Conservation (phyloP, 1,284 basidiomycete genomes). For the Papiliotrema flavescens region DNA sequence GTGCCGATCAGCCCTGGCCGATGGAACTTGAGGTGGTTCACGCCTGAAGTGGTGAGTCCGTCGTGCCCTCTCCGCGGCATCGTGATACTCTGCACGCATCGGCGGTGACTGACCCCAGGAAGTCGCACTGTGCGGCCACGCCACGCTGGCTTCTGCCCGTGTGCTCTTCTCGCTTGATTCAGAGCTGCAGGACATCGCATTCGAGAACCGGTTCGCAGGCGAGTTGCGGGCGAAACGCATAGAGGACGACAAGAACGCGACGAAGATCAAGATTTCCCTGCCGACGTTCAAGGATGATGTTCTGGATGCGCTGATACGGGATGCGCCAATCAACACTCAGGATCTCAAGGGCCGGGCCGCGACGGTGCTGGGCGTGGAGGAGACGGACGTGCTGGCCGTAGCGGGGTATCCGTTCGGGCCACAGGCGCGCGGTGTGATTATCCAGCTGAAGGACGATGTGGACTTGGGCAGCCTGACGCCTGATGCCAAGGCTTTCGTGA, state of each 20-base stretch:
- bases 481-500: slow-evolving; percentile 17
- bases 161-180: slow-evolving; percentile 30
- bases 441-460: slow-evolving; percentile 17
- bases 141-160: slow-evolving; percentile 34
- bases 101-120: slow-evolving; percentile 18
- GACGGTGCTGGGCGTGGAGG: not conserved
- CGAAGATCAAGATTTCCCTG: not conserved
- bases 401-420: slow-evolving; percentile 12
- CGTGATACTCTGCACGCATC: not conserved
- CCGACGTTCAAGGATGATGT: not conserved
- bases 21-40: slow-evolving; percentile 40
- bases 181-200: slow-evolving; percentile 9
- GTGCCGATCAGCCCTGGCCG: slow-evolving; percentile 18
- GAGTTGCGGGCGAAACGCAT: slow-evolving; percentile 9
- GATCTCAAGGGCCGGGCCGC: not conserved
- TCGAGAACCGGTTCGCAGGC: slow-evolving; percentile 34
- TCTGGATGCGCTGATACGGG: not conserved
- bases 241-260: not conserved
- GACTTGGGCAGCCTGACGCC: slow-evolving; percentile 20
- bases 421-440: slow-evolving; percentile 8
- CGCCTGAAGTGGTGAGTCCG: slow-evolving; percentile 23
- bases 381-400: slow-evolving; percentile 7
- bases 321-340: not conserved
- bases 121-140: slow-evolving; percentile 39
- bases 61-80: not conserved